Evolutionary conservation across 1,284 basidiomycete genomes (phyloP).

Genomic region (Irpex sp.): DNA sequence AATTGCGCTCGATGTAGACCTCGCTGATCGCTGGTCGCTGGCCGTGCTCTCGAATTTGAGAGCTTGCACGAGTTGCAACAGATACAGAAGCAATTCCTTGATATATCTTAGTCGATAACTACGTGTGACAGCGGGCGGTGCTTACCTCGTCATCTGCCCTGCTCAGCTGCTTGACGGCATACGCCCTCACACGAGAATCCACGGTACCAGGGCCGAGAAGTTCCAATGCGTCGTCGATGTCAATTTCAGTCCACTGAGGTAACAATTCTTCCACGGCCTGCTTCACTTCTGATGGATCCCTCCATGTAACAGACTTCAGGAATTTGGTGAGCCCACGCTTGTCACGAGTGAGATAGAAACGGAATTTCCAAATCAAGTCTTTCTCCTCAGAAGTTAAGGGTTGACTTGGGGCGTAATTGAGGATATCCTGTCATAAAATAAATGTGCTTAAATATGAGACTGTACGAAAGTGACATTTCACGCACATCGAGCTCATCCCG

Average conservation of each 20-base stretch:
- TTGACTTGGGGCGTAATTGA: constrained; percentile 89
- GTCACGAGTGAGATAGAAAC: constrained; percentile 92
- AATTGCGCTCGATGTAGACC: constrained; percentile 65
- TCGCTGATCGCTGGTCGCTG: constrained; percentile 63
- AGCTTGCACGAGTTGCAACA: constrained; percentile 96
- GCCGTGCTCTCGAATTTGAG: constrained; percentile 90
- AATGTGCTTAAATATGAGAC: not conserved
- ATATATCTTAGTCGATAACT: constrained; percentile 6
- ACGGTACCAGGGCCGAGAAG: constrained; percentile 89
- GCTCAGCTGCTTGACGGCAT: constrained; percentile 89
- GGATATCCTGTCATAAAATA: constrained; percentile 63
- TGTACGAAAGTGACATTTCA: constrained; percentile 6
- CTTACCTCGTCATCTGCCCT: constrained; percentile 88
- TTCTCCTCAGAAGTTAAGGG: constrained; percentile 89
- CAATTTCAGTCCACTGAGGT: constrained; percentile 96
- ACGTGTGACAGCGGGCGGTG: constrained; percentile 12
- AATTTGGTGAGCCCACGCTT: constrained; percentile 96
- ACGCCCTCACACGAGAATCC: constrained; percentile 89
- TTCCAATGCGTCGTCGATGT: constrained; percentile 95
- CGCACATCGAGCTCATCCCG: constrained; percentile 89
- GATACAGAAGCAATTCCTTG: constrained; percentile 89
- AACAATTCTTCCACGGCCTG: constrained; percentile 96
- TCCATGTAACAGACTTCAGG: constrained; percentile 97
- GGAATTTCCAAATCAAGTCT: constrained; percentile 97
- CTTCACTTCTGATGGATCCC: constrained; percentile 93